A percentile compares a stretch with the other conserved stretches of the same genome.
phyloP scores from a whole-genome alignment of 169 alveolate species.

The Eimeria acervulina region DNA sequence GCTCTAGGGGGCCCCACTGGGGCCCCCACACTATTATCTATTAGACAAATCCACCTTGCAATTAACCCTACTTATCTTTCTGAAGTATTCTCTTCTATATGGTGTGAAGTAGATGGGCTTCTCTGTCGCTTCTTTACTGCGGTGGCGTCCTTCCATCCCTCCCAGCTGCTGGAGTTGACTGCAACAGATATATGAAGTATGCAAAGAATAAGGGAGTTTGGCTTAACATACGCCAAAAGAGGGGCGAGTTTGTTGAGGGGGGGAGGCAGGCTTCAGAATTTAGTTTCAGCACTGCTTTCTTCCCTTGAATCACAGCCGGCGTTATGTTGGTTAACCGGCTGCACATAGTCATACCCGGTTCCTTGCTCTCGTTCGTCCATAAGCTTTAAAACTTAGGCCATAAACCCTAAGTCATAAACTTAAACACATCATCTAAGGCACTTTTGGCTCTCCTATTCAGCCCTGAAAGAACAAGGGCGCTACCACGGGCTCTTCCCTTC shows the following conservation, averaged over 20 bases:
- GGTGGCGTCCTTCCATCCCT: not conserved
- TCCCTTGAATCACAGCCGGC: not conserved
- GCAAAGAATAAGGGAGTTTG: not conserved
- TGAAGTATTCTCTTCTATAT: not conserved
- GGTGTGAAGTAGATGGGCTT: not conserved
- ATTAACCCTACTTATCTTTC: not conserved
- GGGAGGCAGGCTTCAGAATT: not conserved
- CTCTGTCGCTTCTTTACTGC: not conserved
- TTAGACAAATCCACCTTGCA: not conserved
- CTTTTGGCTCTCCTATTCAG: not conserved
- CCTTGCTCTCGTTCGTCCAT: not conserved
- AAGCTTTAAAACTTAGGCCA: not conserved
- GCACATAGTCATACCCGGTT: not conserved
- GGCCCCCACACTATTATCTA: not conserved
- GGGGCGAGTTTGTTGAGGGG: not conserved
- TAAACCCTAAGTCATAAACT: not conserved
- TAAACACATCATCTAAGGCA: not conserved
- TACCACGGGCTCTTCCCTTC: not conserved
- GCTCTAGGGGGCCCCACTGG: slow-evolving; percentile 29
- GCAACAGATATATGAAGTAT: not conserved
- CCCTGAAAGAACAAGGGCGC: too few species aligned
- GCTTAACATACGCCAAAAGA: not conserved
- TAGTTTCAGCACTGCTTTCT: not conserved
- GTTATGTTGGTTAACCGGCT: not conserved
- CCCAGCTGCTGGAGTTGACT: not conserved